phyloP scores from a whole-genome alignment of 2,329 filamentous ascomycete genomes.

The Coniochaeta prunicola region DNA sequence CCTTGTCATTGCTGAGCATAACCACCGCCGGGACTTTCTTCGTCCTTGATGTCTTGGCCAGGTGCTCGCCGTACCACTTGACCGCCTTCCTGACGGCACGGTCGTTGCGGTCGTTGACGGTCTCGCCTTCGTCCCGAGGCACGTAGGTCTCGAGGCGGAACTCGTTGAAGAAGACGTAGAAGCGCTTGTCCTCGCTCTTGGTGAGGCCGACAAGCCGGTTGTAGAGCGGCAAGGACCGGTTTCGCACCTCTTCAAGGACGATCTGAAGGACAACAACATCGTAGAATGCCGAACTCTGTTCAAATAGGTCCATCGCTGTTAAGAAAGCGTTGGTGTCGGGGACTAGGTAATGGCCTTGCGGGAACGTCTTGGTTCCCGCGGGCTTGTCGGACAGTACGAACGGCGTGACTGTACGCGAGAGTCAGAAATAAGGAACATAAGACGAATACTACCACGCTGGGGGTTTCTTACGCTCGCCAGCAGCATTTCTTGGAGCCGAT shows the following conservation, averaged over 20 bases:
- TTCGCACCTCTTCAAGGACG: conserved; percentile 91
- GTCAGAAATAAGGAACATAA: conserved; percentile 8
- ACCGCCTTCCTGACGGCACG: conserved; percentile 80
- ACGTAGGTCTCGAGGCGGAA: conserved; percentile 91
- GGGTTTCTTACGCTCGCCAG: conserved; percentile 65
- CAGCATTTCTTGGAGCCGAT: conserved; percentile 70
- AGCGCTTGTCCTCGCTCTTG: conserved; percentile 93
- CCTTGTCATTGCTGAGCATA: conserved; percentile 89
- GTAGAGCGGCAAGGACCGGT: conserved; percentile 88
- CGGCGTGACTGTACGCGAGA: conserved; percentile 51
- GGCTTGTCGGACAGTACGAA: conserved; percentile 88
- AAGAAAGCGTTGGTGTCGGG: conserved; percentile 95
- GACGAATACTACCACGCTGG: too few relatives aligned
- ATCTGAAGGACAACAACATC: conserved; percentile 97
- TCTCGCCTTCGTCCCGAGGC: conserved; percentile 65
- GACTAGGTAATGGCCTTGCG: conserved; percentile 85
- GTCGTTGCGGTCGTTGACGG: conserved; percentile 95
- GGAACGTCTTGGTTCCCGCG: conserved; percentile 73
- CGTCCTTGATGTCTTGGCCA: conserved; percentile 52
- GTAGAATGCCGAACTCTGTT: conserved; percentile 84
- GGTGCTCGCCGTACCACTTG: conserved; percentile 83
- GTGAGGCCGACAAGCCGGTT: conserved; percentile 86
- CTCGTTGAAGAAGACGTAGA: conserved; percentile 99
- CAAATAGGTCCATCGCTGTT: conserved; percentile 94
- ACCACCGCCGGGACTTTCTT: conserved; percentile 68